Base-by-base conservation (phyloP, 768 basidiomycete species). In the Termitomyces sp. region DNA sequence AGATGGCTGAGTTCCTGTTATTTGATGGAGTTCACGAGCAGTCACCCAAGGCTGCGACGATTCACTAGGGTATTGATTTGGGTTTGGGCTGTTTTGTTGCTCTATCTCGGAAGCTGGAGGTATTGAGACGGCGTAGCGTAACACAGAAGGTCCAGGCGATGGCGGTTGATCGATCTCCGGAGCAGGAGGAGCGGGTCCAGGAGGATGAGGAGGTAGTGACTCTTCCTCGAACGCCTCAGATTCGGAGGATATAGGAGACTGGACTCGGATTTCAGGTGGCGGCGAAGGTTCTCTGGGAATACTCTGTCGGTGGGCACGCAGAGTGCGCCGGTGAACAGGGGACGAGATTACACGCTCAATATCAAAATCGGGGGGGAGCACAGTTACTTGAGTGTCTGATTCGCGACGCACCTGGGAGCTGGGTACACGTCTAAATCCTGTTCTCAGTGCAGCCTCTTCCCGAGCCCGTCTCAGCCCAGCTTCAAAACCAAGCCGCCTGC, bases 401-500 rank as follows among this genome's bases (percentile, higher is more conserved):
- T 50, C 50, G 12, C 23, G n/a, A 8, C 40, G 35, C 21, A 23
- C 56, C 19, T 15, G 19, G 15, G 43, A 28, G 12, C 30, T 15
- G 23, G 31, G 23, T 48, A 11, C 11, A n/a, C 38, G 28, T 26
- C 35, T 33, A 23, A 10, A 6, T 19, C 45, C 40, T 21, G 5
- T 17, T 9, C 37, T n/a, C 17, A 21, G 57, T 26, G 55, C 54
- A 31, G 66, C 60, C 56, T 75, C 72, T 23, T 68, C 61, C 23
- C 69, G 68, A 2, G 74, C 75, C 46, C 71, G 70, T 55, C 67
- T 65, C 73, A 76, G 52, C 60, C 85, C 74, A 72, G 78, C 74
- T 69, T 78, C 70, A 70, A 80, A 68, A 62, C 85, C 69, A 67
- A 68, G 62, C 66, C 69, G 75, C 53, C 83, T 73, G 3, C 85